A percentile compares a stretch with the other conserved stretches of the same genome.
Evolutionary conservation across 495 filamentous ascomycete species (phyloP).

Genomic region (Aspergillus leporis): DNA sequence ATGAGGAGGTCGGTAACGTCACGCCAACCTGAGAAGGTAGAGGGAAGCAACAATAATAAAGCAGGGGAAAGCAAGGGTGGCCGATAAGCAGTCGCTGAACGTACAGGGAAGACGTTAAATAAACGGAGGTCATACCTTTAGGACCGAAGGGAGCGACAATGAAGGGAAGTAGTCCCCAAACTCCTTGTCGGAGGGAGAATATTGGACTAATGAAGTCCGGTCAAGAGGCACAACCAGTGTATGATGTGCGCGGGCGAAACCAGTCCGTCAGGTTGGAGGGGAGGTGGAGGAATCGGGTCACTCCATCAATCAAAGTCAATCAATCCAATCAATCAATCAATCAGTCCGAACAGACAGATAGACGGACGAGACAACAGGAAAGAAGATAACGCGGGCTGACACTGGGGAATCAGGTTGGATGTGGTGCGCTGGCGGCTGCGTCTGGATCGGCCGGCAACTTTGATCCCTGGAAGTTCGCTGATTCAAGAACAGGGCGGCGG

Average conservation of each 20-base stretch:
- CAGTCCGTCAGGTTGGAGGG: constrained; percentile 20
- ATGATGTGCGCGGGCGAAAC: constrained; percentile 18
- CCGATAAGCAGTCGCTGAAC: background rate
- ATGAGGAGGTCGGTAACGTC: background rate
- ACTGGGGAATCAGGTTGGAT: constrained; percentile 17
- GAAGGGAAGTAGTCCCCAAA: constrained; percentile 16
- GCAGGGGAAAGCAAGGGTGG: background rate
- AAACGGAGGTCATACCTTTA: constrained; percentile 21
- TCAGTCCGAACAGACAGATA: background rate
- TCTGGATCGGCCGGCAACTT: constrained; percentile 32
- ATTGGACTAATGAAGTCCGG: constrained; percentile 3
- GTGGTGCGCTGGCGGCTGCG: constrained; percentile 26
- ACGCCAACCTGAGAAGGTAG: background rate
- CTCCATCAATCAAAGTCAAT: constrained; percentile 3
- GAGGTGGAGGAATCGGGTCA: constrained; percentile 1
- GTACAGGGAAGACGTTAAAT: background rate
- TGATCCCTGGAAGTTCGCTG: constrained; percentile 25
- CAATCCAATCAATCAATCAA: background rate
- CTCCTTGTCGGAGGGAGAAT: constrained; percentile 7
- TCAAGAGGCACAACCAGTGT: constrained; percentile 10
- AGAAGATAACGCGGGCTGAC: background rate
- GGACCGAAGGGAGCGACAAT: constrained; percentile 33
- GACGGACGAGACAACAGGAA: background rate
- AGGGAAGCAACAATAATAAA: background rate
- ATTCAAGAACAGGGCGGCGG: constrained; percentile 17